Evolutionary conservation across 2,329 filamentous ascomycete genomes (phyloP), one percentile per base, ranked within the genome.

Genomic region (Diaporthe helianthi): DNA sequence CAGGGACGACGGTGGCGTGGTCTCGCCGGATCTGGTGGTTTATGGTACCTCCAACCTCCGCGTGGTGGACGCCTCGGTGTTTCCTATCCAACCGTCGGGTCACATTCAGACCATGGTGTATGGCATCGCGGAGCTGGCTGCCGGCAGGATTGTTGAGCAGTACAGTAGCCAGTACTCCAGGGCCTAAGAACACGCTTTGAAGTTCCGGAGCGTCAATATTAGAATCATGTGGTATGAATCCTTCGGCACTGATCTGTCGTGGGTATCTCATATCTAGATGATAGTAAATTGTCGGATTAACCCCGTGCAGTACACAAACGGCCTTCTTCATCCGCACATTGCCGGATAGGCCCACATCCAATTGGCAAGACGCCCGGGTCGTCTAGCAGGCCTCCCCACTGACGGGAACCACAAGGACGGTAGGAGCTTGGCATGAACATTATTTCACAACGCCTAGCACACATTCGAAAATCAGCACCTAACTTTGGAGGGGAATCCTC

Each of bases 31-130:
- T 24, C 46, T 71, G 44, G 51, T 52, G 33, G 69, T 71, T 29
- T 71, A 71, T 53, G 66, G 66, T 10, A 69, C 69, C 22, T 53
- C 29, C 4, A 71, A 69, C 26, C 38, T 71, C 46, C 38, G 69
- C 12, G 33, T 71, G 2, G 69, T 65, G 15, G 69, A 71, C 41
- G 67, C 58, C 12, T 69, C 66, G 26, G 31, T 71, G 8, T 31
- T 64, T 7, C 65, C 65, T 26, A 41, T 68, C n/a, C 53, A 36
- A 12, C 52, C 55, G 5, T 63, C 65, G 17, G 65, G 38, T 24
- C 65, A 68, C 9, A 46, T 49, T 3, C 65, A 68, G 54, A 68
- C 65, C 4, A 47, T 53, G 36, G 31, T 46, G 3, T 68, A 68
- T 17, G 65, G 55, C 17, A 24, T 68, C 15, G 65, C 65, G 10